These are phyloP conservation scores for Hevea brasiliensis DNA, from an alignment of 345 rosid genomes.

Conservation along the genomic window DNA sequence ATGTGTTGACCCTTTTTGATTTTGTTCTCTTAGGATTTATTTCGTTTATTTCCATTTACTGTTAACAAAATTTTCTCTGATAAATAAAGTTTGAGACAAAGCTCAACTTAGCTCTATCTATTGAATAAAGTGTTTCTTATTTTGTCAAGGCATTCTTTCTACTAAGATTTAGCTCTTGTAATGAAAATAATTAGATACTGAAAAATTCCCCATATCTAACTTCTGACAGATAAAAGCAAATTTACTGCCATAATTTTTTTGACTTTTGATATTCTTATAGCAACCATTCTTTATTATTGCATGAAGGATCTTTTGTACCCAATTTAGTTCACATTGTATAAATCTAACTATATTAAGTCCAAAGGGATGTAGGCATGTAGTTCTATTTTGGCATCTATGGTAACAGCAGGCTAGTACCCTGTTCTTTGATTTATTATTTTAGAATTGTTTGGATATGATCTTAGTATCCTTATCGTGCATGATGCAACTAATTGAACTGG, in stretches of 20 bases:
- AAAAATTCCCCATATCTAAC: background rate
- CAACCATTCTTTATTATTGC: background rate
- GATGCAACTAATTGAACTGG: background rate
- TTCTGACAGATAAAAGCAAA: background rate
- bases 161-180: background rate
- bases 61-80: background rate
- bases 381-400: background rate
- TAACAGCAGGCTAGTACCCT: background rate
- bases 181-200: background rate
- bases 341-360: background rate
- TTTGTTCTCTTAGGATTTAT: too few relatives aligned
- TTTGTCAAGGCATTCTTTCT: background rate
- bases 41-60: background rate
- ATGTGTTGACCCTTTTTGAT: too few relatives aligned
- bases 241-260: background rate
- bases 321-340: background rate
- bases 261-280: background rate
- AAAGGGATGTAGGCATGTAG: background rate
- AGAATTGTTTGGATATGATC: background rate
- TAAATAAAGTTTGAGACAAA: background rate
- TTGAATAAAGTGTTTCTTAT: background rate
- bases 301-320: too few relatives aligned
- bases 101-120: background rate
- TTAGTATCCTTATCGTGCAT: background rate
- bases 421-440: background rate